Conservation (phyloP, 2,329 filamentous ascomycete genomes). For the Macrophomina phaseolina region DNA sequence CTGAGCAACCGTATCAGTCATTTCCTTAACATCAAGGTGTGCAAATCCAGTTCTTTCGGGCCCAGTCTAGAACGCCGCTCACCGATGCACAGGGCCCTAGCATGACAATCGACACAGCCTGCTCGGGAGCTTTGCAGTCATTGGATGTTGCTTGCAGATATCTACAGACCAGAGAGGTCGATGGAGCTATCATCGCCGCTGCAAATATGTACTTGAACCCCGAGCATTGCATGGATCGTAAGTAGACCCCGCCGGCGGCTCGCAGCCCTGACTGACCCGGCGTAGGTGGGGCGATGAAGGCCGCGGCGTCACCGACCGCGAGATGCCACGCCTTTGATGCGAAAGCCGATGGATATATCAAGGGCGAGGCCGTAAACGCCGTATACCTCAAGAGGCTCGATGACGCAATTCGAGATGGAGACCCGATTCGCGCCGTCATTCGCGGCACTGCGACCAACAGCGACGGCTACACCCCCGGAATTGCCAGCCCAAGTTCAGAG, state of each 20-base stretch:
- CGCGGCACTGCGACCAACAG: constrained; percentile 32
- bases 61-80: background rate
- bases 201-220: constrained; percentile 32
- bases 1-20: constrained; percentile 34
- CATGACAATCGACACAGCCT: constrained; percentile 42
- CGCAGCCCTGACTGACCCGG: constrained; percentile 16
- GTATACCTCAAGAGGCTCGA: constrained; percentile 39
- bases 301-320: constrained; percentile 21
- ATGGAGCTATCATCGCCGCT: background rate
- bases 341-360: constrained; percentile 35
- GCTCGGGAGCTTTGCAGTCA: constrained; percentile 35
- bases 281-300: constrained; percentile 22
- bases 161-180: constrained; percentile 32
- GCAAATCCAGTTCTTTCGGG: constrained; percentile 23
- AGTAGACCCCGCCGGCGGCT: constrained; percentile 14
- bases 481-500: constrained; percentile 41
- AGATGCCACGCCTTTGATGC: constrained; percentile 35
- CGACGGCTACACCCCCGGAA: constrained; percentile 40
- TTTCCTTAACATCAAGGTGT: constrained; percentile 33
- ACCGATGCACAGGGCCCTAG: constrained; percentile 32
- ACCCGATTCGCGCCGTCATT: constrained; percentile 43
- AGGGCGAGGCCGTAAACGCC: constrained; percentile 37
- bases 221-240: constrained; percentile 34
- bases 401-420: constrained; percentile 37
- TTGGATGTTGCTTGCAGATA: constrained; percentile 32